Percentiles rank a stretch among this genome's conserved stretches.
phyloP scores from a whole-genome alignment of 768 basidiomycete genomes.

The Phlebiopsis flavidoalba region DNA sequence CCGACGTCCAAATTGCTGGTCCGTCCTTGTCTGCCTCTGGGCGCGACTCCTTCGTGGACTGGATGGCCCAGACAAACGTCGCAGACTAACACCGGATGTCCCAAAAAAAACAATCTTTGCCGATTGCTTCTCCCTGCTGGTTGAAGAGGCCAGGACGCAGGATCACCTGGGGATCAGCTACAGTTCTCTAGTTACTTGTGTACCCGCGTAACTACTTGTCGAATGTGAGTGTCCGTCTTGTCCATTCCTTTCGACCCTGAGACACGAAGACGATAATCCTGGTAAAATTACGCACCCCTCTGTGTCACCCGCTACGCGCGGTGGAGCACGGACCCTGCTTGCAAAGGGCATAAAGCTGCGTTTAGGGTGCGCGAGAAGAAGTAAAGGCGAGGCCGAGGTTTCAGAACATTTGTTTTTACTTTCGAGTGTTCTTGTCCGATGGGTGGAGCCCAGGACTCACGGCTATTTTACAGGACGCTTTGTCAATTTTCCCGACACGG shows the following conservation, averaged over 20 bases:
- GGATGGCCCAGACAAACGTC: constrained; percentile 90
- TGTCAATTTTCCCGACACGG: background rate
- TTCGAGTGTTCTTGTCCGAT: background rate
- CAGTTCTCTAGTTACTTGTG: constrained; percentile 30
- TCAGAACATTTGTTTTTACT: background rate
- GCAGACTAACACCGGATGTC: constrained; percentile 55
- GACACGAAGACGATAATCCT: constrained; percentile 78
- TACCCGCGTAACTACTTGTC: constrained; percentile 8
- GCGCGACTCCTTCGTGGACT: constrained; percentile 41
- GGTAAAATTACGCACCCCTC: constrained; percentile 84
- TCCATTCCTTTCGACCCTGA: constrained; percentile 13
- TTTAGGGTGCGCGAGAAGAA: constrained; percentile 69
- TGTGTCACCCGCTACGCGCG: constrained; percentile 30
- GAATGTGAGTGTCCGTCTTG: constrained; percentile 26
- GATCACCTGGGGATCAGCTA: constrained; percentile 85
- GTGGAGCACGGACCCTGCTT: background rate
- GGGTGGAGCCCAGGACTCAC: background rate
- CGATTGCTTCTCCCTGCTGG: constrained; percentile 85
- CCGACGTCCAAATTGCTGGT: constrained; percentile 87
- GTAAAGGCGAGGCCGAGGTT: constrained; percentile 88
- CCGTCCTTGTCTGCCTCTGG: constrained; percentile 44
- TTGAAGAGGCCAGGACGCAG: constrained; percentile 87
- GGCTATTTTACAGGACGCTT: background rate
- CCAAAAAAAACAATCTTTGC: constrained; percentile 97
- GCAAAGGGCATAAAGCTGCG: constrained; percentile 19